A percentile compares a stretch with the other conserved stretches of the same genome.
Conservation (phyloP, 495 filamentous ascomycete genomes). For the Rhypophila decipiens region DNA sequence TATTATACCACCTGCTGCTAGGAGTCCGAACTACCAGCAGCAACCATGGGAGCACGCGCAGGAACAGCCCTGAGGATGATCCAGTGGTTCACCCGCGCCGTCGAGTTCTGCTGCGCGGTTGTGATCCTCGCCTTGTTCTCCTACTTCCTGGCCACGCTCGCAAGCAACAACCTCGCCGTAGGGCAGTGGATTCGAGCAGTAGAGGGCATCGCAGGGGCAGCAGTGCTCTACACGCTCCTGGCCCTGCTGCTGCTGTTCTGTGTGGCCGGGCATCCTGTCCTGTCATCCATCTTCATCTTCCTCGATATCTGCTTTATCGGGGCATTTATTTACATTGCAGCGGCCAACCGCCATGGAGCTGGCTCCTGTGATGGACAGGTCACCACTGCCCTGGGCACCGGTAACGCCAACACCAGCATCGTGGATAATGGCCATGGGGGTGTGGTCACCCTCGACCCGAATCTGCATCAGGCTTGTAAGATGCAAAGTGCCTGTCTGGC, state of each 20-base stretch:
- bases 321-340: slow-evolving; percentile 56
- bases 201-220: slow-evolving; percentile 71
- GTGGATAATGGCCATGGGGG: slow-evolving; percentile 32
- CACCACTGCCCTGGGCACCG: slow-evolving; percentile 60
- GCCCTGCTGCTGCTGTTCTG: slow-evolving; percentile 71
- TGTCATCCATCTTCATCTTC: slow-evolving; percentile 63
- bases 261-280: slow-evolving; percentile 60
- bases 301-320: slow-evolving; percentile 54
- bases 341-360: slow-evolving; percentile 56
- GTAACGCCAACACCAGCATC: slow-evolving; percentile 38
- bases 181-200: slow-evolving; percentile 65
- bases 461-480: slow-evolving; percentile 54
- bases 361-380: slow-evolving; percentile 50
- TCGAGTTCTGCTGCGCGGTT: slow-evolving; percentile 66
- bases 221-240: slow-evolving; percentile 63
- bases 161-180: slow-evolving; percentile 52
- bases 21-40: neutral
- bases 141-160: slow-evolving; percentile 60
- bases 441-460: slow-evolving; percentile 32
- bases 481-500: slow-evolving; percentile 68
- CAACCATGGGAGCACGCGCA: slow-evolving; percentile 31
- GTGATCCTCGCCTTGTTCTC: slow-evolving; percentile 77
- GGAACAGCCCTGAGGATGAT: slow-evolving; percentile 57
- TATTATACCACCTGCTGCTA: too few species aligned
- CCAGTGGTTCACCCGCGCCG: slow-evolving; percentile 55